phyloP scores from a whole-genome alignment of 2,329 filamentous ascomycete genomes.

The Fusarium sp. region DNA sequence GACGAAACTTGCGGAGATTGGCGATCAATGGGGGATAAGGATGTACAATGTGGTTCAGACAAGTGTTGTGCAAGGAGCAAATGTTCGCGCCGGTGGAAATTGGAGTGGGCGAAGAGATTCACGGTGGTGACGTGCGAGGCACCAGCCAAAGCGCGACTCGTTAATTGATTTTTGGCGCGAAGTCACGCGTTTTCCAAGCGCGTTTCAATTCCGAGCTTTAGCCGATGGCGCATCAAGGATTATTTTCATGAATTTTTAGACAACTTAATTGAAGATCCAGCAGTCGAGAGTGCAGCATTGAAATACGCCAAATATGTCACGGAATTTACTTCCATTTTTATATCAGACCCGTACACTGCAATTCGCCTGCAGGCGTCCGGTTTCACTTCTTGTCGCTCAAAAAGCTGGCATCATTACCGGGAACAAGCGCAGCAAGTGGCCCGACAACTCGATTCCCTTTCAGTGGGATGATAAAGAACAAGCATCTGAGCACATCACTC shows the following conservation, averaged over 20 bases:
- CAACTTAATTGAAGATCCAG: constrained; percentile 19
- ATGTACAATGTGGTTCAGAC: neutral
- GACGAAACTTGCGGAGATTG: neutral
- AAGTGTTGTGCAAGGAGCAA: neutral
- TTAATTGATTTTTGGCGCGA: constrained; percentile 46
- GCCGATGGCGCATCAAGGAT: constrained; percentile 9
- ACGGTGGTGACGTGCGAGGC: constrained; percentile 31
- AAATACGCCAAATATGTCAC: constrained; percentile 51
- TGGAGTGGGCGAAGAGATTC: constrained; percentile 1
- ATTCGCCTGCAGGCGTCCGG: constrained; percentile 41
- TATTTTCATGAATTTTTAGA: constrained; percentile 28
- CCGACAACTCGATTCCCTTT: constrained; percentile 62
- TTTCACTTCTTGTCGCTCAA: constrained; percentile 35
- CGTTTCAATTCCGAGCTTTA: constrained; percentile 33
- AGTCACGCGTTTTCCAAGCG: constrained; percentile 43
- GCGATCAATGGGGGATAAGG: neutral
- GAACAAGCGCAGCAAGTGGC: constrained; percentile 14
- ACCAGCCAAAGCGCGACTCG: constrained; percentile 27
- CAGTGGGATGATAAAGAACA: constrained; percentile 59
- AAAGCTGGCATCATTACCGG: constrained; percentile 33
- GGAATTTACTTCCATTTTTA: constrained; percentile 71
- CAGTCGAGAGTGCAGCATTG: neutral
- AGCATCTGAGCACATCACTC: constrained; percentile 26
- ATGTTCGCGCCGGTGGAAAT: neutral
- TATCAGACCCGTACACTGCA: constrained; percentile 75